Evolutionary conservation across 2,329 filamentous ascomycete genomes (phyloP).

Genomic region (Apiospora phragmitis): DNA sequence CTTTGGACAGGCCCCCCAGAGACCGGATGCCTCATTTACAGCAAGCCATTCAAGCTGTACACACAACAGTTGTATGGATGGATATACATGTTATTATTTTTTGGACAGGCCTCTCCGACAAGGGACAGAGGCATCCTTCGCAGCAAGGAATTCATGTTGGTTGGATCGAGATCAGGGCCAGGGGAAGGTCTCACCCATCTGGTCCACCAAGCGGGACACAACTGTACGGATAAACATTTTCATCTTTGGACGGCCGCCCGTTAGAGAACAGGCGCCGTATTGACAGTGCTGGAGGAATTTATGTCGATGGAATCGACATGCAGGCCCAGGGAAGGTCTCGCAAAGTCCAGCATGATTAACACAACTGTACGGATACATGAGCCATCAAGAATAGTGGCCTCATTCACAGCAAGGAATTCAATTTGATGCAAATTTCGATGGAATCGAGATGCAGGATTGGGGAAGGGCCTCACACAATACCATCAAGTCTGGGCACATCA

Average conservation of each 20-base stretch:
- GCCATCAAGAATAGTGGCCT: not conserved
- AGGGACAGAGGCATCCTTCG: not conserved
- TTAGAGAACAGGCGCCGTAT: not conserved
- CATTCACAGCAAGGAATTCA: not conserved
- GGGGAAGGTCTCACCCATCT: not conserved
- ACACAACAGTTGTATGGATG: not conserved
- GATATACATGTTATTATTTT: not conserved
- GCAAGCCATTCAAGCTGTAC: not conserved
- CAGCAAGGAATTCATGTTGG: not conserved
- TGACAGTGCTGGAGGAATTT: not conserved
- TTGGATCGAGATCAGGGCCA: not conserved
- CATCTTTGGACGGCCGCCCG: no score
- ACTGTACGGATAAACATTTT: not conserved
- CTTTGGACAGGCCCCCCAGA: not conserved
- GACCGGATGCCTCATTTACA: not conserved
- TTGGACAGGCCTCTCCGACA: no score
- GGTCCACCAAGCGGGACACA: not conserved
- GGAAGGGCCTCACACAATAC: not conserved
- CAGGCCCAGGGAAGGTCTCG: not conserved
- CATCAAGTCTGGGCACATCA: not conserved
- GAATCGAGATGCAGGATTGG: not conserved
- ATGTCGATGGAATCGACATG: not conserved
- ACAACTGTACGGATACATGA: not conserved
- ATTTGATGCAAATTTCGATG: not conserved
- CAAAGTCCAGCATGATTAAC: not conserved